These are phyloP conservation scores for Schizophyllum amplum DNA, from an alignment of 1,284 basidiomycete genomes.

Conservation along the genomic window DNA sequence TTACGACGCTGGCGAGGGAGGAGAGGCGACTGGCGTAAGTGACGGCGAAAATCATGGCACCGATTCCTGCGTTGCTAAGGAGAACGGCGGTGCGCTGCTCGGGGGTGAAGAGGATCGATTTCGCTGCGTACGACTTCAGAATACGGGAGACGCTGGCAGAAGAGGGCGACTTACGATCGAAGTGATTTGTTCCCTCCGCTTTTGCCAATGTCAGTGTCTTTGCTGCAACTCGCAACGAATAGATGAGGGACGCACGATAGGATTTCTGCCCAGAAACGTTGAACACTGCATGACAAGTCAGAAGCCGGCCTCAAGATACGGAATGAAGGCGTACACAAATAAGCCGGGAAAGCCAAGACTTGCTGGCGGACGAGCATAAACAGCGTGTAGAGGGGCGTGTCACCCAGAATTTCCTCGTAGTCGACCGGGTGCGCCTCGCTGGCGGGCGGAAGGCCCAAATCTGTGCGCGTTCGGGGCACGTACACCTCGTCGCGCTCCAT, in stretches of 20 bases:
- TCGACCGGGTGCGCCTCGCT: conserved; percentile 29
- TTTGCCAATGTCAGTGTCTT: neutral
- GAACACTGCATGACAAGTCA: conserved; percentile 29
- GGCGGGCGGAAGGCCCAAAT: conserved; percentile 36
- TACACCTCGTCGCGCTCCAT: conserved; percentile 60
- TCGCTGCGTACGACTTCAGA: conserved; percentile 25
- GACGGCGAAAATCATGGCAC: conserved; percentile 36
- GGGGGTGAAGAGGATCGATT: conserved; percentile 45
- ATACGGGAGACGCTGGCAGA: neutral
- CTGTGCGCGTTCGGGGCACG: conserved; percentile 45
- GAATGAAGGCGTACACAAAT: conserved; percentile 40
- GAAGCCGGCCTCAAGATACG: neutral
- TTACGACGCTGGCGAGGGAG: conserved; percentile 34
- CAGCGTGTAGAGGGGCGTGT: conserved; percentile 52
- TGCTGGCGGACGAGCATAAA: conserved; percentile 52
- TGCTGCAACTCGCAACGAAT: neutral
- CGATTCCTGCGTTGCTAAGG: conserved; percentile 46
- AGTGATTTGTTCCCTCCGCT: conserved; percentile 52
- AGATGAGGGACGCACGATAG: conserved; percentile 32
- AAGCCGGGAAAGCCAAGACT: conserved; percentile 67
- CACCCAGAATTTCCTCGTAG: conserved; percentile 49
- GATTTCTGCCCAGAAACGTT: conserved; percentile 59
- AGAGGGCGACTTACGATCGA: conserved; percentile 35
- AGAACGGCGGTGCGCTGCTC: conserved; percentile 44
- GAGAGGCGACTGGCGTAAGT: neutral